Conservation (phyloP, 352 stramenopile species). For the Phytophthora multivora region DNA sequence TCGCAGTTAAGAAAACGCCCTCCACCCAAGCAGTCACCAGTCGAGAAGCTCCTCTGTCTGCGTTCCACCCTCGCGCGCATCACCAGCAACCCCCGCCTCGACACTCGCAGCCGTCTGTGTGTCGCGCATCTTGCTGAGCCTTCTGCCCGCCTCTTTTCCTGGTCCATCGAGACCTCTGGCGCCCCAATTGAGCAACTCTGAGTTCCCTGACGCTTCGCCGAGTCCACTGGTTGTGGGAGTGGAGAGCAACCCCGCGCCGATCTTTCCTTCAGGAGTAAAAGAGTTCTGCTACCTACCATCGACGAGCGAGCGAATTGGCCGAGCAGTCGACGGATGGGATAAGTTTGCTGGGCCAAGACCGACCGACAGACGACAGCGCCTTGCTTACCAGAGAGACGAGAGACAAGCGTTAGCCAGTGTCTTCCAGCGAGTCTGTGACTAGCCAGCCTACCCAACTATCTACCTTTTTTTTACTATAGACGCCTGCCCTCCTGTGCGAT, state of each 20-base stretch:
- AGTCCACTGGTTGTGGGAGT: conserved; percentile 57
- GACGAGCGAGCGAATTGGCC: conserved; percentile 23
- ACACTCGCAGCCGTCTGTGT: background rate
- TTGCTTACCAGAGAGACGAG: conserved; percentile 20
- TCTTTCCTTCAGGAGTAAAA: conserved; percentile 30
- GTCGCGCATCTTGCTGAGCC: conserved; percentile 4
- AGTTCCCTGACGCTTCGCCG: conserved; percentile 41
- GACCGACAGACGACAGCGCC: conserved; percentile 30
- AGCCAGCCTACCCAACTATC: background rate
- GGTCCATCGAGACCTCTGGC: conserved; percentile 20
- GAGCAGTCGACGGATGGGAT: conserved; percentile 53
- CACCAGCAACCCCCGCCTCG: background rate
- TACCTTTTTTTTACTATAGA: conserved; percentile 21
- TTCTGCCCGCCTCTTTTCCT: conserved; percentile 1
- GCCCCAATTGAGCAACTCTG: conserved; percentile 45
- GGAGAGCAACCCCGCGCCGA: conserved; percentile 37
- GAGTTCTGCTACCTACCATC: conserved; percentile 10
- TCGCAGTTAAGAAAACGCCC: conserved; percentile 37
- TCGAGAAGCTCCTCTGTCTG: conserved; percentile 8
- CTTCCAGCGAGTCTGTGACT: conserved; percentile 9
- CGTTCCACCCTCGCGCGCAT: background rate
- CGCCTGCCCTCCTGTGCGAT: conserved; percentile 3
- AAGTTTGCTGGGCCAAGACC: conserved; percentile 43
- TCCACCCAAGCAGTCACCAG: conserved; percentile 31
- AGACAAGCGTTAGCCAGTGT: conserved; percentile 1